Base-by-base conservation (phyloP, 306 rosid genomes). In the Pterocarpus macrocarpus region DNA sequence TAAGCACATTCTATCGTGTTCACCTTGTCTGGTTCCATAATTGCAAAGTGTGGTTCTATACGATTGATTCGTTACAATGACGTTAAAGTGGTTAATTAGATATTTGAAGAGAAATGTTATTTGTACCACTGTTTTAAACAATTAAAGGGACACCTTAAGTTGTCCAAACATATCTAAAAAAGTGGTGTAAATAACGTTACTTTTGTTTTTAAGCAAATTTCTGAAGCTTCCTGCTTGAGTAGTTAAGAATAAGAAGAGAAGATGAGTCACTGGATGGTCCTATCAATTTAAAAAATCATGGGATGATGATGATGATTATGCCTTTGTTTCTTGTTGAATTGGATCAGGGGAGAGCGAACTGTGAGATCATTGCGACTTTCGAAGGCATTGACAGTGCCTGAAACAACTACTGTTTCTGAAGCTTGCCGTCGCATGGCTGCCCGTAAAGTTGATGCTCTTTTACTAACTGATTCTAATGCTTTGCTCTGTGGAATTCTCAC, bases 401-500 rank as follows among this genome's bases (percentile, higher is more conserved):
- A 96, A 67, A 77, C 82, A 77, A 96, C 97, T 57, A 86, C 85
- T 16, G n/a, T 96, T 49, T 80, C 69, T 45, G 99, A 94, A 79
- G 99, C 98, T 47, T 96, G 99, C 41, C 94, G 86, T 52, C 87
- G 95, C 65, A 92, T 96, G 99, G 94, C 97, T 88, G 88, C 95
- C 64, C 94, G 95, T 74, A 96, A 80, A 80, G 95, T 92, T 76
- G 97, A 94, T 86, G 97, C 99, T 75, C 77, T 96, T 45, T 84
- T 96, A 81, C 88, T 96, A 52, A 94, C 95, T 10, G 99, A 96
- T 83, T 94, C 98, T 10, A 92, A 91, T 81, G 99, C 97, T 55
- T 90, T 96, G 86, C 98, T 96, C 50, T 92, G 97, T 79, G 99
- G 99, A 80, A 96, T 96, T 82, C 99, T 96, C 78, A 96, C 99